Evolutionary conservation across 352 stramenopile species (phyloP).

Genomic region (Nothophytophthora sp.): DNA sequence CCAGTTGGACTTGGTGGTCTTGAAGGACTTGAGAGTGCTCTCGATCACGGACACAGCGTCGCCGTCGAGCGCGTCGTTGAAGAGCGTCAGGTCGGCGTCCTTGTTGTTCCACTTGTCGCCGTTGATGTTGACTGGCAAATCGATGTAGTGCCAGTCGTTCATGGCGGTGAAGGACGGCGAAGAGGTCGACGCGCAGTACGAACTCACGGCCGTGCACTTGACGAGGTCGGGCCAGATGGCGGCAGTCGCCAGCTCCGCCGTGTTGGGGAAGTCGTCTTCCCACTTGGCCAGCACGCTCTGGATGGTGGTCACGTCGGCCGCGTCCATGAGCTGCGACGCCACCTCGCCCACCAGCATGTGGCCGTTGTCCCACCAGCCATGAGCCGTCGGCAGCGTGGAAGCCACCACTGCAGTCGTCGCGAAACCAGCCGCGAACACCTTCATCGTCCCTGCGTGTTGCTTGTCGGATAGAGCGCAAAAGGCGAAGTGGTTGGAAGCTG

Average conservation of each 20-base stretch:
- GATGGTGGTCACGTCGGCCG: slow-evolving; percentile 35
- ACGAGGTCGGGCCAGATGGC: slow-evolving; percentile 49
- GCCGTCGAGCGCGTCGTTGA: slow-evolving; percentile 48
- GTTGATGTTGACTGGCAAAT: slow-evolving; percentile 56
- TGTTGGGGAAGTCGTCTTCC: slow-evolving; percentile 52
- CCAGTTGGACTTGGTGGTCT: slow-evolving; percentile 56
- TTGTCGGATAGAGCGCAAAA: slow-evolving; percentile 1
- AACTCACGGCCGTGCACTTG: slow-evolving; percentile 41
- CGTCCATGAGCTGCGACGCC: slow-evolving; percentile 41
- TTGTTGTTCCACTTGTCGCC: slow-evolving; percentile 30
- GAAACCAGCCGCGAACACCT: slow-evolving; percentile 13
- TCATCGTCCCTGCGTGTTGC: slow-evolving; percentile 11
- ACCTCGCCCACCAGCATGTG: slow-evolving; percentile 52
- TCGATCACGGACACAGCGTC: slow-evolving; percentile 42
- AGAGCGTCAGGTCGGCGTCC: slow-evolving; percentile 36
- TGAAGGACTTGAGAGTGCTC: slow-evolving; percentile 42
- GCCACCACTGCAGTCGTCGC: slow-evolving; percentile 3
- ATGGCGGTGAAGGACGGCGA: slow-evolving; percentile 45
- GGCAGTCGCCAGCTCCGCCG: slow-evolving; percentile 28
- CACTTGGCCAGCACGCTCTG: slow-evolving; percentile 32
- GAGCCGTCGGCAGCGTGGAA: slow-evolving; percentile 7
- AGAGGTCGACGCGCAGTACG: slow-evolving; percentile 30
- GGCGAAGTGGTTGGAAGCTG: not conserved
- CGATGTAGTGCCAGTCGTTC: slow-evolving; percentile 67
- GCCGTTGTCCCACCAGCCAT: slow-evolving; percentile 53